Evolutionary conservation across 2,329 filamentous ascomycete genomes (phyloP).

Genomic region (Colletotrichum siamense): DNA sequence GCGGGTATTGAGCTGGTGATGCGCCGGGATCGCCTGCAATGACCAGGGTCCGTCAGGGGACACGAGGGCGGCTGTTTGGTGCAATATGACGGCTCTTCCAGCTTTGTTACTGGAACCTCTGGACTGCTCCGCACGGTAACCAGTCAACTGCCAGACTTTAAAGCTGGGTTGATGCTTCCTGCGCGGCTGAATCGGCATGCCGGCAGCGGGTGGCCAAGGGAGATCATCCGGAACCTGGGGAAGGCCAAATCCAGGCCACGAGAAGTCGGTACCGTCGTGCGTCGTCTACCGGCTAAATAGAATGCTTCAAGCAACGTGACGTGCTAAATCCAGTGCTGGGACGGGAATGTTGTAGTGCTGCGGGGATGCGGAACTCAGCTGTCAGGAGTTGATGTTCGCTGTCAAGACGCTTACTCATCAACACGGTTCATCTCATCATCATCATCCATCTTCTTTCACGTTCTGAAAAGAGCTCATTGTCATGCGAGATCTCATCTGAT

Average conservation of each 20-base stretch:
- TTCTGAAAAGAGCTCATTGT: background rate
- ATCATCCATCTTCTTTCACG: background rate
- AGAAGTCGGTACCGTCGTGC: background rate
- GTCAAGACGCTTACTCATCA: background rate
- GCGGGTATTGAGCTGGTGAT: background rate
- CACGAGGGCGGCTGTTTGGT: background rate
- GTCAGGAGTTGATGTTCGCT: background rate
- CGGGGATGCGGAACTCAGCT: background rate
- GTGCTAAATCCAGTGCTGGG: background rate
- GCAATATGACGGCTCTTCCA: background rate
- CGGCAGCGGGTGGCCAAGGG: background rate
- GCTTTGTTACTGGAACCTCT: background rate
- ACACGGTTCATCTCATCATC: background rate
- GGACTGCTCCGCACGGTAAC: background rate
- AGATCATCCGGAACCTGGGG: background rate
- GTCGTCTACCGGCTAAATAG: conserved; percentile 7
- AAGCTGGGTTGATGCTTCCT: background rate
- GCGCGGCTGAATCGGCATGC: conserved; percentile 5
- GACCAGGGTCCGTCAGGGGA: background rate
- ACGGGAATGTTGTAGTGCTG: background rate
- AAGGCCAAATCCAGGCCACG: background rate
- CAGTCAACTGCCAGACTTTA: background rate
- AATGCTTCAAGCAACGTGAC: background rate
- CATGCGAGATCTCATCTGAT: background rate
- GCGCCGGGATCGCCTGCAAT: background rate